A percentile compares a stretch with the other conserved stretches of the same genome.
Evolutionary conservation across 805 yeast genomes (phyloP).

Genomic region (Ascoidea asiatica): DNA sequence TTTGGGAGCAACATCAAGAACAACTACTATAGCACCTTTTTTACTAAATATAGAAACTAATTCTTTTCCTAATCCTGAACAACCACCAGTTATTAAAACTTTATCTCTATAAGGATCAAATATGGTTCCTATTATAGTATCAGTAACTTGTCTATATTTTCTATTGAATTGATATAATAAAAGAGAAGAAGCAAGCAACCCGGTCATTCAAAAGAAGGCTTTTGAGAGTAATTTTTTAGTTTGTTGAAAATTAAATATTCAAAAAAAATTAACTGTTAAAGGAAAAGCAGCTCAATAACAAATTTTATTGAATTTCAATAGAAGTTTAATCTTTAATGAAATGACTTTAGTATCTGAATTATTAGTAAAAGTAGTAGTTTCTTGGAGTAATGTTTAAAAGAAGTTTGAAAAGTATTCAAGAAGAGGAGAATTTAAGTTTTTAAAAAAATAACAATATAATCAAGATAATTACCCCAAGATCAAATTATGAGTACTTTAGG

Average conservation of each 20-base stretch:
- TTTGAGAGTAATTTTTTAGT: background rate
- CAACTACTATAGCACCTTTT: conserved; percentile 40
- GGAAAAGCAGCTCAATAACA: too few relatives aligned
- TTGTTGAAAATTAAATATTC: background rate
- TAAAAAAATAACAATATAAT: too few relatives aligned
- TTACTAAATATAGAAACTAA: conserved; percentile 32
- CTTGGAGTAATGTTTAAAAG: too few relatives aligned
- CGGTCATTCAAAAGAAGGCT: background rate
- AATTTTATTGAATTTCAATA: too few relatives aligned
- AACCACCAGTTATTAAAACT: conserved; percentile 75
- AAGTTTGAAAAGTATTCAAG: too few relatives aligned
- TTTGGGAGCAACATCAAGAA: conserved; percentile 44
- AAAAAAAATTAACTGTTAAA: too few relatives aligned
- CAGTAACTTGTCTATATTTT: conserved; percentile 19
- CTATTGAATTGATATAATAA: conserved; percentile 2
- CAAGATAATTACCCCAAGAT: too few relatives aligned
- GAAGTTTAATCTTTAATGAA: too few relatives aligned
- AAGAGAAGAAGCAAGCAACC: conserved; percentile 3
- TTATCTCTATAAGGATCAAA: conserved; percentile 44
- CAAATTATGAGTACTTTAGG: too few relatives aligned
- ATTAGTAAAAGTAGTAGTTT: too few relatives aligned
- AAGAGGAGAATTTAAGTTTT: too few relatives aligned
- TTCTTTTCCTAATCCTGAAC: conserved; percentile 64
- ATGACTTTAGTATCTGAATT: too few relatives aligned
- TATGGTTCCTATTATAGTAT: conserved; percentile 32